Evolutionary conservation across 768 basidiomycete genomes (phyloP).

Genomic region (Rickenella mellea): DNA sequence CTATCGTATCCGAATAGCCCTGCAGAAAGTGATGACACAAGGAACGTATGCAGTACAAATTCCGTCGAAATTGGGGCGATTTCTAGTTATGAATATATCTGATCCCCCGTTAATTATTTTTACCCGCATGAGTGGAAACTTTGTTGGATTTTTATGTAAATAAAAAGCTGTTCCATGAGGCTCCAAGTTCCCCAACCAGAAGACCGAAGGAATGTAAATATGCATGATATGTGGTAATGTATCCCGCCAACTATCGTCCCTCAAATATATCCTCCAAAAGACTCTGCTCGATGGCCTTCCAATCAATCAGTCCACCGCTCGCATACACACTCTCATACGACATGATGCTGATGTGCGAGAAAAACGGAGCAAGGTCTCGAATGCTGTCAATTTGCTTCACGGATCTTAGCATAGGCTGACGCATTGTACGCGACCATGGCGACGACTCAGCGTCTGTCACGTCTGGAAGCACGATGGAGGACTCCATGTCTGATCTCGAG

Average conservation of each 20-base stretch:
- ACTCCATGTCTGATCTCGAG: too few species aligned
- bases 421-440: conserved; percentile 44
- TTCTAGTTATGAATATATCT: too few species aligned
- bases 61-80: conserved; percentile 81
- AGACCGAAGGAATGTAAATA: too few species aligned
- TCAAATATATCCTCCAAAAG: conserved; percentile 90
- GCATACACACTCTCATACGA: conserved; percentile 89
- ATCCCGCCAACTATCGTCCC: conserved; percentile 46
- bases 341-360: conserved; percentile 78
- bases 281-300: conserved; percentile 78
- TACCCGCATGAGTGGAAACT: too few species aligned
- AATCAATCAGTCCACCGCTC: conserved; percentile 74
- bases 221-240: too few species aligned
- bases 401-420: conserved; percentile 62
- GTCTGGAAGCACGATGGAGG: too few species aligned
- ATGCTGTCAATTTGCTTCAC: conserved; percentile 76
- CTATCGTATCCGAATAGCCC: conserved; percentile 2
- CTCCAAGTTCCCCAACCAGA: too few species aligned
- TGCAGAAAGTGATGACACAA: conserved; percentile 36
- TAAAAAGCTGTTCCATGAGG: too few species aligned
- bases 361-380: conserved; percentile 82
- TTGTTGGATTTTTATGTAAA: too few species aligned
- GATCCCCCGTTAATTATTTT: too few species aligned
- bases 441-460: too few species aligned
- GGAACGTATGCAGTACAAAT: conserved; percentile 78